Evolutionary conservation across 805 yeast species (phyloP).

Genomic region (Candida yuanshanica): DNA sequence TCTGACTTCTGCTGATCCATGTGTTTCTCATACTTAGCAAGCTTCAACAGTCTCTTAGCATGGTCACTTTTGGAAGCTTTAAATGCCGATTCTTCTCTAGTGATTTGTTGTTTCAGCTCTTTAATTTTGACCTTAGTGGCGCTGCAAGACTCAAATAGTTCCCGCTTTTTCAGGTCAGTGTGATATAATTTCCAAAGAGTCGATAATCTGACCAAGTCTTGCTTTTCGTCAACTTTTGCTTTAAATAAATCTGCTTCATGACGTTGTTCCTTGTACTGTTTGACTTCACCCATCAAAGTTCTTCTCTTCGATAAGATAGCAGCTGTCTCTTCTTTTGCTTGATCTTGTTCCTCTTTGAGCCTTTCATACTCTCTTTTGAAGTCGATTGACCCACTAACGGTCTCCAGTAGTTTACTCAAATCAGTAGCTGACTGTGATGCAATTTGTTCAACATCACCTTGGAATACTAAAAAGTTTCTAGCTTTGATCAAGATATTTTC

Average conservation of each 20-base stretch:
- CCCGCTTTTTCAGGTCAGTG: constrained; percentile 35
- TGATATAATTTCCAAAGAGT: constrained; percentile 65
- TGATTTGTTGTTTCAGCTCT: constrained; percentile 29
- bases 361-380: constrained; percentile 59
- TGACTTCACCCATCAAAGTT: constrained; percentile 65
- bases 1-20: constrained; percentile 31
- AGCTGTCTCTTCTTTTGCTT: constrained; percentile 58
- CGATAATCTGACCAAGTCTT: constrained; percentile 39
- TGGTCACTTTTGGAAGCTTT: constrained; percentile 35
- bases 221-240: constrained; percentile 43
- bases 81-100: constrained; percentile 32
- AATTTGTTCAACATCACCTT: constrained; percentile 92
- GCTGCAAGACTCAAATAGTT: constrained; percentile 20
- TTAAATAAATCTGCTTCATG: constrained; percentile 66
- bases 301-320: constrained; percentile 64
- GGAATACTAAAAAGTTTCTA: constrained; percentile 87
- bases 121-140: constrained; percentile 24
- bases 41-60: constrained; percentile 39
- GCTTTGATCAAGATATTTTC: constrained; percentile 88
- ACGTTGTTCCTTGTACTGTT: constrained; percentile 71
- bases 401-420: constrained; percentile 69
- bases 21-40: constrained; percentile 35
- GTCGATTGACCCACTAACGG: constrained; percentile 76
- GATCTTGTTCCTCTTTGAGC: constrained; percentile 57
- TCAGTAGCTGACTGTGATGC: constrained; percentile 83